Conservation (phyloP, 192 early-diverging fungal species). For the Linnemannia schmuckeri region DNA sequence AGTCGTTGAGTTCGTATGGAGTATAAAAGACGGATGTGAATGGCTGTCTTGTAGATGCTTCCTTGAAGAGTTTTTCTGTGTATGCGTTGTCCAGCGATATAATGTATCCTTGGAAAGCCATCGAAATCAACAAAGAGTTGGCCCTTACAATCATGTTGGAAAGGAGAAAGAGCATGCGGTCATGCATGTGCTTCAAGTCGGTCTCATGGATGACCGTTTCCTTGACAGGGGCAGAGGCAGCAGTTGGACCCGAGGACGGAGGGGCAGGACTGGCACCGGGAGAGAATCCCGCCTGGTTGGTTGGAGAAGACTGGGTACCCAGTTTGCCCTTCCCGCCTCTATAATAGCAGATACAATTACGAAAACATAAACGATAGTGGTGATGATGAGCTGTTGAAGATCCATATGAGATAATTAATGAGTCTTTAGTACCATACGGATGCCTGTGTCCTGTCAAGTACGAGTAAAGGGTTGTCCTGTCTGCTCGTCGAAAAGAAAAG, state of each 20-base stretch:
- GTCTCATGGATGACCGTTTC: conserved; percentile 41
- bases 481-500: background rate
- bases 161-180: conserved; percentile 74
- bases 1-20: background rate
- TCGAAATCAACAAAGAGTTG: background rate
- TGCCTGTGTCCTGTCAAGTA: no score
- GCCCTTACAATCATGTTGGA: conserved; percentile 74
- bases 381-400: background rate
- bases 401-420: background rate
- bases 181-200: conserved; percentile 66
- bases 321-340: conserved; percentile 41
- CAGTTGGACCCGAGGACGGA: background rate
- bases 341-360: background rate
- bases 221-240: conserved; percentile 15
- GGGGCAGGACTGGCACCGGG: background rate
- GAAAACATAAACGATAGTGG: background rate
- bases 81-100: no score
- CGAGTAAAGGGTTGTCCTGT: background rate
- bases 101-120: no score
- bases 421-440: no score
- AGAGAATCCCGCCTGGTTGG: conserved; percentile 6
- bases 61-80: background rate
- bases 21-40: background rate
- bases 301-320: conserved; percentile 38
- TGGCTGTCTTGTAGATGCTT: background rate